Base-by-base conservation (phyloP, 2,329 filamentous ascomycete species). In the Phialemonium atrogriseum region DNA sequence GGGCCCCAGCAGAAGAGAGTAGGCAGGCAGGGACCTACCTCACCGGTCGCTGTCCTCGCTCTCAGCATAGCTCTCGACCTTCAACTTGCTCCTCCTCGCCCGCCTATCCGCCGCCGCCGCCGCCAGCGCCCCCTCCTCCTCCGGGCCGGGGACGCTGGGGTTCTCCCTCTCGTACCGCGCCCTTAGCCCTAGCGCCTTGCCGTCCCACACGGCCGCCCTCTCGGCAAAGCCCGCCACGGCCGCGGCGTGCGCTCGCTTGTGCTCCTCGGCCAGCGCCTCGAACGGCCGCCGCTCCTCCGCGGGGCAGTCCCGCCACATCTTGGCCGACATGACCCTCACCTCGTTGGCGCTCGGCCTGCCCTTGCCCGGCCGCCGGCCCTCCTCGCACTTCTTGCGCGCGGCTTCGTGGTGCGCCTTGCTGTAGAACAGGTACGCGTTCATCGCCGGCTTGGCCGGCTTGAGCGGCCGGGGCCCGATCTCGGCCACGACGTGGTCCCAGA, bases 391-490 rank as follows among this genome's bases (percentile, higher is more conserved):
- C 38, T 56, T 60, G 34, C 72, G 66, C 7, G 73, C 76, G 14
- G 58, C 56, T n/a, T 86, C 78, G 48, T 77, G 81, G 47, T 81
- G 70, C 4, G 70, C 79, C 44, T 87, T 93, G 52, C 87, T 89
- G 58, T 84, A 98, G 30, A 95, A 70, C 17, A 94, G 70, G 56
- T 94, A 96, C 0, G 89, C 83, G 49, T 93, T 96, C 4, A 81
- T 77, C 0, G 80, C 77, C 1, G 80, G 70, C 42, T 89, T 84
- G 31, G 67, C 61, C 5, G 89, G 88, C 31, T 76, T 79, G 34
- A 70, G 60, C 0, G 86, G 84, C 4, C 82, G 75, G 12, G 82
- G 73, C n/a, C 89, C 89, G 27, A 94, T 73, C 42, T 64, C 59
- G 7, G 59, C 50, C 23, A 60, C 53, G 34, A 78, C 64, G 36